phyloP scores from a whole-genome alignment of 441 rosid genomes.

The Sinapis alba region DNA sequence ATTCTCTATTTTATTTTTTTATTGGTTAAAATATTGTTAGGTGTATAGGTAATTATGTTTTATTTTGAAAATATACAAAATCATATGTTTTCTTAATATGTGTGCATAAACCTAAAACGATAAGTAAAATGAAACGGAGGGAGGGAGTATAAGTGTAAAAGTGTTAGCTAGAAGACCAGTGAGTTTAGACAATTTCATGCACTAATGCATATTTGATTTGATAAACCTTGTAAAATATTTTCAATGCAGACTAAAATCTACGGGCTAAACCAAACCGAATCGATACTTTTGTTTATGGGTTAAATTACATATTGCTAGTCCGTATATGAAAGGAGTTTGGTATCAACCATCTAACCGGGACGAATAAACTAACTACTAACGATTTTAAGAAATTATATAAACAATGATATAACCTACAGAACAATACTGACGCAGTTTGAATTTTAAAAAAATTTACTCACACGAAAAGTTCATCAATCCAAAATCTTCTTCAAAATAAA shows the following conservation, averaged over 20 bases:
- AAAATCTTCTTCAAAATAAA: not conserved
- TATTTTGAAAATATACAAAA: no score
- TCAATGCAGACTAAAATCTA: not conserved
- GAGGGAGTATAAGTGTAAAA: not conserved
- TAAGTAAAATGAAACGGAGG: no score
- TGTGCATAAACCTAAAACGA: no score
- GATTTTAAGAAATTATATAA: not conserved
- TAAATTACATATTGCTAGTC: no score
- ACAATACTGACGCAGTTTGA: not conserved
- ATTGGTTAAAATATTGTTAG: no score
- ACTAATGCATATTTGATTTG: not conserved
- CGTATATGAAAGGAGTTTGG: not conserved
- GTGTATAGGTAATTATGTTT: no score
- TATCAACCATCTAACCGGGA: not conserved
- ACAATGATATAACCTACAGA: not conserved
- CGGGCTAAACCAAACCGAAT: no score
- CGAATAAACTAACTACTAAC: not conserved
- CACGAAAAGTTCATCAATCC: not conserved
- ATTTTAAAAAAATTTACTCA: not conserved
- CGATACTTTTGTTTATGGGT: no score
- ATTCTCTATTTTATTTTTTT: no score
- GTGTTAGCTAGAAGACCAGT: not conserved
- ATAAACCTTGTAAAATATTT: not conserved
- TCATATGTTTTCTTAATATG: no score
- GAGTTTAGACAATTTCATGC: not conserved